Evolutionary conservation across 208 protist species (phyloP), one percentile per base, ranked within the genome.

Genomic region (Leishmania major): DNA sequence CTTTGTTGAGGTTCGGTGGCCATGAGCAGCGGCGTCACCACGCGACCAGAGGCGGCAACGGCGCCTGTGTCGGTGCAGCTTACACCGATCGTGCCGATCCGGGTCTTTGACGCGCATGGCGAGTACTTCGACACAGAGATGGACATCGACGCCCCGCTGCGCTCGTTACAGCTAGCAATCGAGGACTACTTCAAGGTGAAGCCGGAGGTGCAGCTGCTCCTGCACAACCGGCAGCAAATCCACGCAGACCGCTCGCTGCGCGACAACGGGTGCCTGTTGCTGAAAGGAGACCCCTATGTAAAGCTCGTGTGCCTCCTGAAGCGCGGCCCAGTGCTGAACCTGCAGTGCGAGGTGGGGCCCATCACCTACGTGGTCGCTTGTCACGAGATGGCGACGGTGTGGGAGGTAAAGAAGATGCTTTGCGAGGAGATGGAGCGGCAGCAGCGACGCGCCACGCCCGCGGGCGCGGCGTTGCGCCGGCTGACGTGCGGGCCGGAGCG

Each of bases 121-220:
- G 92, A 95, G 51, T 97, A 88, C 85, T 97, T 96, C 67, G 94
- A 97, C 84, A 97, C 92, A 17, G 91, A 97, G 85, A 31, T 96
- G 31, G 89, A 96, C 80, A 75, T 95, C 47, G 88, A 96, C 81
- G 84, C 87, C n/a, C 92, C 94, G 19, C 71, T 97, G 77, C 86
- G 85, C 37, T 76, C 89, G 45, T 74, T 97, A 75, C 94, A 97
- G 84, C 84, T 89, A 2, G 92, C 92, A 37, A 91, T 95, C 60
- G 94, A 96, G 86, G 92, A 96, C 84, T 96, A 89, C 87, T 96
- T 97, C 83, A 91, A 92, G 74, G 84, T 96, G 31, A 93, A 94
- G 47, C 87, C 90, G 6, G 91, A 96, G 77, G 84, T 95, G 78
- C 94, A 97, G 80, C 81, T 96, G 57, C 87, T 97, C 22, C 82